Percentiles rank a stretch among this genome's conserved stretches.
These are phyloP conservation scores for Coemansia sp. DNA, from an alignment of 192 early-diverging fungal genomes.

Conservation along the genomic window DNA sequence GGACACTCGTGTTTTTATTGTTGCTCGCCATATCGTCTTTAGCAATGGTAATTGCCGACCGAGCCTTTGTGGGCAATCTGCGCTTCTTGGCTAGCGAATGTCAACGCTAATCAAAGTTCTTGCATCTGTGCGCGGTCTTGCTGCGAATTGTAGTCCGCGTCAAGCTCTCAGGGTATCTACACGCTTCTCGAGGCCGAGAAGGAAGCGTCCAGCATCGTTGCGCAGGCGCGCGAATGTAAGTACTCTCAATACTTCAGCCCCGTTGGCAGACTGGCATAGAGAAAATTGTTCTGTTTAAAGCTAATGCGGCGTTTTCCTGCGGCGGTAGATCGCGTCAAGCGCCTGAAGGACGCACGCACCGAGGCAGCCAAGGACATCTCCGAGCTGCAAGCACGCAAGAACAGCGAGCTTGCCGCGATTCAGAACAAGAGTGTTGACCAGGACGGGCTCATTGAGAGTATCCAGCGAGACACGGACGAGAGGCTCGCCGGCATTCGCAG, in stretches of 20 bases:
- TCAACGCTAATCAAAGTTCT: too few relatives aligned
- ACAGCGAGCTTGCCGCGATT: slow-evolving; percentile 56
- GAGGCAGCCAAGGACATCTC: slow-evolving; percentile 92
- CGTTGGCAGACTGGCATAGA: neutral
- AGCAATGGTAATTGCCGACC: too few relatives aligned
- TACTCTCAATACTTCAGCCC: neutral
- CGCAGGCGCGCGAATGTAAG: slow-evolving; percentile 78
- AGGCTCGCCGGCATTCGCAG: slow-evolving; percentile 22
- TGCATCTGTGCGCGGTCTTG: too few relatives aligned
- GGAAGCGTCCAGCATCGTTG: slow-evolving; percentile 89
- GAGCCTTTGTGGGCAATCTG: too few relatives aligned
- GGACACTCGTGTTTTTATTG: too few relatives aligned
- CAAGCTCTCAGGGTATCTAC: slow-evolving; percentile 87
- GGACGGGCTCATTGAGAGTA: slow-evolving; percentile 23
- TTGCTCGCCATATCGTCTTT: too few relatives aligned
- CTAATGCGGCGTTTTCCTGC: neutral
- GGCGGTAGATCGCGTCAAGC: slow-evolving; percentile 71
- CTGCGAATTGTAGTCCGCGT: slow-evolving; percentile 41
- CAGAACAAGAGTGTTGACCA: slow-evolving; percentile 41
- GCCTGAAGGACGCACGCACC: slow-evolving; percentile 91
- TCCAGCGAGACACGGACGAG: slow-evolving; percentile 33
- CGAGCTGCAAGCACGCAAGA: slow-evolving; percentile 77
- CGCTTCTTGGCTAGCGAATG: too few relatives aligned
- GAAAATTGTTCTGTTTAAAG: neutral
- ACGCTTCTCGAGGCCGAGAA: slow-evolving; percentile 97